phyloP scores from a whole-genome alignment of 164 flowering plant species.

The Tinospora cordifolia region DNA sequence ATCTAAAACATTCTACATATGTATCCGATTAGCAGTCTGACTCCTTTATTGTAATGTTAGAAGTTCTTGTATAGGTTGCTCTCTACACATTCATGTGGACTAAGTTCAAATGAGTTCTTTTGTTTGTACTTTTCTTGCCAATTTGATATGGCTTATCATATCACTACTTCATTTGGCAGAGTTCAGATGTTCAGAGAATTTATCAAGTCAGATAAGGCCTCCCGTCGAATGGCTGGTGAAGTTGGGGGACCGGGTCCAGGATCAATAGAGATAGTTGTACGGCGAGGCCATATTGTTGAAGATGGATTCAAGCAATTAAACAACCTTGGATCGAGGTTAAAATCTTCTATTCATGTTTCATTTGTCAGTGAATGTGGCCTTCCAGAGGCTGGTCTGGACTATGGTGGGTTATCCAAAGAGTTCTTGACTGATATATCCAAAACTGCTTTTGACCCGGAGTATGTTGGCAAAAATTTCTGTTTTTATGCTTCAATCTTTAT shows the following conservation, averaged over 20 bases:
- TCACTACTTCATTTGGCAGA: constrained; percentile 32
- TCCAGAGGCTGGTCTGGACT: constrained; percentile 97
- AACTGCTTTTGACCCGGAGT: constrained; percentile 86
- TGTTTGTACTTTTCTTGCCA: background rate
- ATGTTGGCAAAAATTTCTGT: constrained; percentile 24
- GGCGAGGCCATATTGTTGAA: constrained; percentile 87
- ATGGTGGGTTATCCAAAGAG: constrained; percentile 96
- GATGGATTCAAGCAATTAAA: constrained; percentile 91
- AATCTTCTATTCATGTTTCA: constrained; percentile 82
- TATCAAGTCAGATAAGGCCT: constrained; percentile 76
- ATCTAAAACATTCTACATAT: background rate
- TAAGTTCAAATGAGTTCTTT: background rate
- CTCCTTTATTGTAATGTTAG: background rate
- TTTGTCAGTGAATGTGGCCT: constrained; percentile 97
- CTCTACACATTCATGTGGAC: background rate
- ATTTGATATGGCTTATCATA: background rate
- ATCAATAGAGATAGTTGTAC: constrained; percentile 71
- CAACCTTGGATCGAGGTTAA: constrained; percentile 71
- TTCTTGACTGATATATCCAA: constrained; percentile 88
- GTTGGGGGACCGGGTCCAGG: constrained; percentile 67
- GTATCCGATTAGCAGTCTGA: background rate
- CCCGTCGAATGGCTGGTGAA: constrained; percentile 88
- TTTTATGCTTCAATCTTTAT: background rate
- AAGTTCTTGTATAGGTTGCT: background rate
- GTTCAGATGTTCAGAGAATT: constrained; percentile 98